Evolutionary conservation across 2,329 filamentous ascomycete species (phyloP).

Genomic region (Fusarium citri): DNA sequence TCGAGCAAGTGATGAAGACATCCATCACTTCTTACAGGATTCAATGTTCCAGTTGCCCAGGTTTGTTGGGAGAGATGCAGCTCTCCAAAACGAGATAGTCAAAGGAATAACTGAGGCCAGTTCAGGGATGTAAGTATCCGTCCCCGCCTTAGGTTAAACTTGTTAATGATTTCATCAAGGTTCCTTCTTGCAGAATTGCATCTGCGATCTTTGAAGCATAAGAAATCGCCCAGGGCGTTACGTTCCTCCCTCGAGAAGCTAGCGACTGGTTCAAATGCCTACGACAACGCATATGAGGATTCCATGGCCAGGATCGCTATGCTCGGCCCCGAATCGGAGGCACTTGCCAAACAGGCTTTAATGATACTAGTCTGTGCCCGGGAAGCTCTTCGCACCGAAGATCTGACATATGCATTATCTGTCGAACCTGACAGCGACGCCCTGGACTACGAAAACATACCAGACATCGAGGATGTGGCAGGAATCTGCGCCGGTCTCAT

Average conservation of each 20-base stretch:
- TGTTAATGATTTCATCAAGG: too few relatives aligned
- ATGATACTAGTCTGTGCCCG: not conserved
- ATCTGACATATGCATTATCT: not conserved
- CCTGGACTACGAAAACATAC: rapidly evolving
- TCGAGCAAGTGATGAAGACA: not conserved
- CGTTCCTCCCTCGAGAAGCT: rapidly evolving
- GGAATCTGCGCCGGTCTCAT: not conserved
- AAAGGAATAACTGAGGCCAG: not conserved
- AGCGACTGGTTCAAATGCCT: rapidly evolving
- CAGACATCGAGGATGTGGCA: not conserved
- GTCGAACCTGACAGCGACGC: not conserved
- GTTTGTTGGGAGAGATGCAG: not conserved
- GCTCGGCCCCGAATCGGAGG: rapidly evolving
- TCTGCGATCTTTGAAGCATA: not conserved
- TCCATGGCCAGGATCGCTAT: not conserved
- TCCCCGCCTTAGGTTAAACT: too few relatives aligned
- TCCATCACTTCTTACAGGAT: rapidly evolving
- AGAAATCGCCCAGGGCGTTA: not conserved
- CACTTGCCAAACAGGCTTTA: not conserved
- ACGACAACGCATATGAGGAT: not conserved
- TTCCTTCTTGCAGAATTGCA: not conserved
- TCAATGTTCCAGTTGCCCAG: not conserved
- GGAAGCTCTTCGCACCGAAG: rapidly evolving
- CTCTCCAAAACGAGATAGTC: rapidly evolving
- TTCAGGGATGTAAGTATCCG: not conserved